phyloP scores from a whole-genome alignment of 768 basidiomycete species.

The Russula brevipes region DNA sequence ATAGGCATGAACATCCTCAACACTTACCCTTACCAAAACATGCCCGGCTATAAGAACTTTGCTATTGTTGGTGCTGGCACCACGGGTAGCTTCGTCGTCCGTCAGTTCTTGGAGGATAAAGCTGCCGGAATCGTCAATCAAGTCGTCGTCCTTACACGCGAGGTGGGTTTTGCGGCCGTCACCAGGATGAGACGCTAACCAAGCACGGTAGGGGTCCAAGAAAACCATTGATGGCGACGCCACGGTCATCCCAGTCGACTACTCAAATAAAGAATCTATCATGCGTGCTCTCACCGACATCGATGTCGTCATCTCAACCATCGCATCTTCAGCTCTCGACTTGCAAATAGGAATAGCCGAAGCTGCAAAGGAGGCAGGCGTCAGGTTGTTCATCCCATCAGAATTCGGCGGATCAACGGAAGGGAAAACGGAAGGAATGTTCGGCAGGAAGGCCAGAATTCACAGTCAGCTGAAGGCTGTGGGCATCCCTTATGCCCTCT shows the following conservation, averaged over 20 bases:
- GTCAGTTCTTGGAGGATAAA: slow-evolving; percentile 17
- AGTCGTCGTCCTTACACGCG: slow-evolving; percentile 22
- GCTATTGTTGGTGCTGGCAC: slow-evolving; percentile 22
- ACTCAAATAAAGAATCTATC: slow-evolving; percentile 14
- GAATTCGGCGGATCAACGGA: slow-evolving; percentile 16
- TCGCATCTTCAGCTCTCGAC: background rate
- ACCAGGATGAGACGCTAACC: background rate
- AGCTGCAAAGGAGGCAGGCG: slow-evolving; percentile 19
- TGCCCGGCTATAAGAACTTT: slow-evolving; percentile 23
- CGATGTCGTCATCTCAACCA: slow-evolving; percentile 21
- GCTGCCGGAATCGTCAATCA: slow-evolving; percentile 12
- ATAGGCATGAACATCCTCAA: too few relatives aligned
- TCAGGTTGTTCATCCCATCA: slow-evolving; percentile 18
- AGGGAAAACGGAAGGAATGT: slow-evolving; percentile 15
- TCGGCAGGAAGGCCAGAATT: slow-evolving; percentile 3
- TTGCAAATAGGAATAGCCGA: slow-evolving; percentile 6
- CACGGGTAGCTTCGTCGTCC: slow-evolving; percentile 15
- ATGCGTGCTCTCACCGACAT: slow-evolving; percentile 7
- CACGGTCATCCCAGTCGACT: slow-evolving; percentile 16
- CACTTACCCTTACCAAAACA: background rate
- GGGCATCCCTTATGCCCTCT: slow-evolving; percentile 20
- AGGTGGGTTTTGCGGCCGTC: background rate
- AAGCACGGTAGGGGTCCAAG: slow-evolving; percentile 27
- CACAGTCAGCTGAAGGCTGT: slow-evolving; percentile 12
- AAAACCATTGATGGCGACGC: slow-evolving; percentile 11